Base-by-base conservation (phyloP, 345 rosid species). In the Lepidium aucheri region DNA sequence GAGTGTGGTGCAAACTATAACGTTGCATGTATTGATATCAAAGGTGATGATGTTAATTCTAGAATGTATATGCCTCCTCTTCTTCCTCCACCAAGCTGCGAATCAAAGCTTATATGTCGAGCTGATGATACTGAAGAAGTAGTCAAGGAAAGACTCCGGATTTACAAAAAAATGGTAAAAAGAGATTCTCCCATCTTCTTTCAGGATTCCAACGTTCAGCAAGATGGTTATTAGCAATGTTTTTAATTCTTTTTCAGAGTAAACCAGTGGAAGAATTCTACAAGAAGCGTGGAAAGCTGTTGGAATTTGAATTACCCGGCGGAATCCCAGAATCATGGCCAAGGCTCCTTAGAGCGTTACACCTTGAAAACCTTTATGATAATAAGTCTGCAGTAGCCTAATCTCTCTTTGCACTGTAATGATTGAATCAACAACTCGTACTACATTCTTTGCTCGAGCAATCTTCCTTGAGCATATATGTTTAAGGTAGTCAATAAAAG, bases 321-420 rank as follows among this genome's bases (percentile, higher is more conserved):
- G 97, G 99, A 69, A 94, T 94, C 74, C 93, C 95, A 7, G 91
- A 94, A 75, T 90, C 99, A 1, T 94, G 99, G 99, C 91, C 96
- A 14, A 88, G 78, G 79, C 82, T 94, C 67, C 99, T 94, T 73
- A 81, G 69, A 63, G 99, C 97, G 49, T 79, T 94, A 76, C 82
- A 90, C 69, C 81, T 94, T 45, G 95, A 83, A 65, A 78, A 86
- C 59, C 81, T 68, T 14, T 80, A 79, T 14, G 76, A 82, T 49
- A 82, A 86, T 70, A 71, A 67, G 55, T 86, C 90, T 14, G 97
- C 84, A 34, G 81, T 84, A 35, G 97, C 92, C 11, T 90, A 78
- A 49, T 49, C 11, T 49, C 24, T 59, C 28, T 60, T 5, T 46
- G 14, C 15, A 16, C 18, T 30, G 1, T 52, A 43, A 43, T 58